phyloP scores from a whole-genome alignment of 2,329 filamentous ascomycete species.

The Fusarium neocosmosporiellum region DNA sequence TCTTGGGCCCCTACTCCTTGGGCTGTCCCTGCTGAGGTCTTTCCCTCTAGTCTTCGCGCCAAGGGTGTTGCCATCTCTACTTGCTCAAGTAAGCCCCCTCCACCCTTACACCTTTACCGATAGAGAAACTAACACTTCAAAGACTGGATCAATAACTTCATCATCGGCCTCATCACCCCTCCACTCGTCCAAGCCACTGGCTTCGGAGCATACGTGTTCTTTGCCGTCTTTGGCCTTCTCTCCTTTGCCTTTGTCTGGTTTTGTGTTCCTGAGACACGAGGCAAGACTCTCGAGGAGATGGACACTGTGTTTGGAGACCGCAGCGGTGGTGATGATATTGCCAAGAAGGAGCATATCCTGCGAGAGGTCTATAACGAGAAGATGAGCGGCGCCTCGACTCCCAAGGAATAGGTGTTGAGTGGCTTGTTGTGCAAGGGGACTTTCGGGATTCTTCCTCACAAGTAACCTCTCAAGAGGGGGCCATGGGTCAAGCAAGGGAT shows the following conservation, averaged over 20 bases:
- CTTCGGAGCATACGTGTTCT: not conserved
- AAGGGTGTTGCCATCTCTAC: not conserved
- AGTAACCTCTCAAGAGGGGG: not conserved
- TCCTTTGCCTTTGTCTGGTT: not conserved
- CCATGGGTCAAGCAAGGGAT: not conserved
- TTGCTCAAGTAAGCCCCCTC: not conserved
- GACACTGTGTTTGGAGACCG: not conserved
- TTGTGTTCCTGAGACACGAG: not conserved
- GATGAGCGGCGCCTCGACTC: not conserved
- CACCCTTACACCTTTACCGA: no score
- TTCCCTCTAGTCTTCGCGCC: not conserved
- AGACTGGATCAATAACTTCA: conserved; percentile 2
- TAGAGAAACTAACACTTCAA: not conserved
- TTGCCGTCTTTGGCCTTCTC: not conserved
- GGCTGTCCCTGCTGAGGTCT: not conserved
- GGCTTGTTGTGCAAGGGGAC: not conserved
- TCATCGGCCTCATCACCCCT: not conserved
- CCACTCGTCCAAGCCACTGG: not conserved
- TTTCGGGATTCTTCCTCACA: not conserved
- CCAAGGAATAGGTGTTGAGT: not conserved
- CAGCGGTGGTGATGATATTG: not conserved
- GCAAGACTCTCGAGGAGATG: not conserved
- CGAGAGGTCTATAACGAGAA: not conserved
- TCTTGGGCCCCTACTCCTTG: conserved; percentile 63
- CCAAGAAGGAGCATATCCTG: not conserved